phyloP scores from a whole-genome alignment of 768 basidiomycete genomes.

The Agaricus subrufescens region DNA sequence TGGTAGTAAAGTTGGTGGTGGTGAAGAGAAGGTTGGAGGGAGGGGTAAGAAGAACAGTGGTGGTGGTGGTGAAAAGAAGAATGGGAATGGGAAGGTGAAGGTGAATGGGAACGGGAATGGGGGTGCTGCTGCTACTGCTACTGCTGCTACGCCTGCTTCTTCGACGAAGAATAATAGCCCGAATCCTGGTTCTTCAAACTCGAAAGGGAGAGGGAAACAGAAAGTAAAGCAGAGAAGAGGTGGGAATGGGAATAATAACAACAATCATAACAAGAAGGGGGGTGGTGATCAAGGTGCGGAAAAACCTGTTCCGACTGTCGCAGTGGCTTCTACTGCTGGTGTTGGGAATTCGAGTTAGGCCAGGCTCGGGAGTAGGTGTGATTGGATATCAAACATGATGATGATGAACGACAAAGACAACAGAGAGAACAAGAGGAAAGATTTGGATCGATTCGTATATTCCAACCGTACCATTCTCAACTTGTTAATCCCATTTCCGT shows the following conservation, averaged over 20 bases:
- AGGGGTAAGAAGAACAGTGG: not conserved
- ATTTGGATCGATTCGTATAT: not conserved
- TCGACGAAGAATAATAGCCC: too few relatives aligned
- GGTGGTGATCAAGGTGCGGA: not conserved
- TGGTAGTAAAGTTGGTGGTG: not conserved
- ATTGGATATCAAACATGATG: not conserved
- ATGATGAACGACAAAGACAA: not conserved
- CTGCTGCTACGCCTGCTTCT: not conserved
- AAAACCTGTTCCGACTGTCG: not conserved
- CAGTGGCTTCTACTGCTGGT: not conserved
- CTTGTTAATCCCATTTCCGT: slow-evolving; percentile 1
- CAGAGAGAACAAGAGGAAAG: not conserved
- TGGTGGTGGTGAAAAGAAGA: not conserved
- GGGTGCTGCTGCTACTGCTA: not conserved
- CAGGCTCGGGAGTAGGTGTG: slow-evolving; percentile 4
- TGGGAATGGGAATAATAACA: not conserved
- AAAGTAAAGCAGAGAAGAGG: not conserved
- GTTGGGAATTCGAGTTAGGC: slow-evolving; percentile 5
- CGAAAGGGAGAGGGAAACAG: not conserved
- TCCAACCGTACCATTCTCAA: not conserved
- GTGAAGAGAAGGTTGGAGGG: not conserved
- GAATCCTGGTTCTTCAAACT: not conserved
- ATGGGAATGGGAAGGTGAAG: not conserved
- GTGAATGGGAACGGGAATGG: not conserved
- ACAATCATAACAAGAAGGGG: not conserved